Evolutionary conservation across 371 early-diverging fungal species (phyloP), one percentile per base, ranked within the genome.

Genomic region (Chytridiales sp.): DNA sequence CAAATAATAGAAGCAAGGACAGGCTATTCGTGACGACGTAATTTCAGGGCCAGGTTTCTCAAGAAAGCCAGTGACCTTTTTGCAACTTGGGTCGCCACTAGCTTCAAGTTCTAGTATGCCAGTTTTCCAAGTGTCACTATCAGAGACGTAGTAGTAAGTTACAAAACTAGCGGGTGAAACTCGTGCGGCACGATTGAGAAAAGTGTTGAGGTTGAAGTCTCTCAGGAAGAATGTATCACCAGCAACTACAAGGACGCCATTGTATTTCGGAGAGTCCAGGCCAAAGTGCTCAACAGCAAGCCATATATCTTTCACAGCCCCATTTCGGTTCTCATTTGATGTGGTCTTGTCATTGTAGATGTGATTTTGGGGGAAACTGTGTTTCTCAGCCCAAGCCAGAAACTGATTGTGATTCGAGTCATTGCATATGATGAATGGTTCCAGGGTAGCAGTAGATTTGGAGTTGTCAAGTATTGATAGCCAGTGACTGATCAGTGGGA

Each of bases 1-100:
- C 31, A 85, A 72, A 22, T 70, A 61, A 50, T 85, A 85, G 54
- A 84, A 85, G 59, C 86, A 85, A 9, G 86, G 86, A 59, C 83
- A 84, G 0, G 81, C 86, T 27, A 68, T 60, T 2, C 86, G 73
- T 1, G 80, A 70, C 3, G 38, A 5, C 0, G 83, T 85, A 5
- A 65, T 64, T 1, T 55, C 17, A 4, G 83, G 76, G 8, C 59
- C 62, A 1, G 86, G 86, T 29, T 85, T 85, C 49, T 85, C 86
- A 19, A 82, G 39, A 39, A 84, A 81, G 5, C 68, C 72, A 4
- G 69, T 78, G 53, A 85, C 64, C 1, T 17, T 49, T 27, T 19
- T 35, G 11, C 6, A 24, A 35, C 19, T 43, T 6, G 6, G 22
- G 29, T 9, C 26, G 22, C 13, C 71, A 19, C 42, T 15, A 0